A percentile compares a stretch with the other conserved stretches of the same genome.
Conservation (phyloP, 2,329 filamentous ascomycete species). For the Diaporthe humulicola region DNA sequence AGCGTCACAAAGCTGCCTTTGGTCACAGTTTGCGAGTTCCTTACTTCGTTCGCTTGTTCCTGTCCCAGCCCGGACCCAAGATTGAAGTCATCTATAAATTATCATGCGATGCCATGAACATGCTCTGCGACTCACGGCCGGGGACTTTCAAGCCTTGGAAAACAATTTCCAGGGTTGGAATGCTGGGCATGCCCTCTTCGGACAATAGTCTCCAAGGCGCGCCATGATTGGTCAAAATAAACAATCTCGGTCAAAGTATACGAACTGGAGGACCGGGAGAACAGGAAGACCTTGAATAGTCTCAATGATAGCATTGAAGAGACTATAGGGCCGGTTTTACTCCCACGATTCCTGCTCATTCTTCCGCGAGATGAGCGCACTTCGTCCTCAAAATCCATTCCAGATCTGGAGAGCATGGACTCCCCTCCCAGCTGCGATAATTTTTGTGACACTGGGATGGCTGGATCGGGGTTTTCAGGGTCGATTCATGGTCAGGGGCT, state of each 20-base stretch:
- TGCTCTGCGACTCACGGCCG: not conserved
- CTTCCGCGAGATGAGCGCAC: not conserved
- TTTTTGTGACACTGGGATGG: no score
- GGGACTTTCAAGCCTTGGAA: not conserved
- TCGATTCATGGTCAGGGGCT: slow-evolving; percentile 67
- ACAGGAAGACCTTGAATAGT: not conserved
- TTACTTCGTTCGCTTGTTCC: not conserved
- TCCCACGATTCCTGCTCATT: no score
- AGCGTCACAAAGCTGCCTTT: not conserved
- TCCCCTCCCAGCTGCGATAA: not conserved
- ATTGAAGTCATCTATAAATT: not conserved
- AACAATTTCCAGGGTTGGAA: not conserved
- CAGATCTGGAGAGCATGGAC: not conserved
- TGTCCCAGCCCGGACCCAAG: not conserved
- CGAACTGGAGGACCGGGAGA: not conserved
- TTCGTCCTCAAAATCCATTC: not conserved
- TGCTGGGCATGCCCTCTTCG: not conserved
- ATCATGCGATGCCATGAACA: not conserved
- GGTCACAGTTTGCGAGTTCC: not conserved
- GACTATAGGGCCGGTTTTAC: not conserved
- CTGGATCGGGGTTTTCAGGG: slow-evolving; percentile 38
- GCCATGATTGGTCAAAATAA: not conserved
- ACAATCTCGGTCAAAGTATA: not conserved
- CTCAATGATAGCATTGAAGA: not conserved
- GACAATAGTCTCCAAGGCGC: not conserved